phyloP scores from a whole-genome alignment of 2,329 filamentous ascomycete genomes.

The Cladophialophora chaetospira region DNA sequence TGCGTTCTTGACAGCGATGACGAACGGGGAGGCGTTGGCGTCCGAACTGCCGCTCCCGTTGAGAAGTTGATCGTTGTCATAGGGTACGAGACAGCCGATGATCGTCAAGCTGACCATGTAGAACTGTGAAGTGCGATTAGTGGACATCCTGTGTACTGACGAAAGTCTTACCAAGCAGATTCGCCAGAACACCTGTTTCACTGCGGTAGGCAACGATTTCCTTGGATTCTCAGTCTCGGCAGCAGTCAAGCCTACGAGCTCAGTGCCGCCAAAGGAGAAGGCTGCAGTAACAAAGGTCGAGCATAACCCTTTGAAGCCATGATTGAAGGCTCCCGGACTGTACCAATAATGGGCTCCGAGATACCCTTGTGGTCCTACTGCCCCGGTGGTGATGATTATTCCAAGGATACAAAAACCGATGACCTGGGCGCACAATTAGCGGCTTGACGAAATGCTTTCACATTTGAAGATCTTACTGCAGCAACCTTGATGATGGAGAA shows the following conservation, averaged over 20 bases:
- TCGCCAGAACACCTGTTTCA: too few species aligned
- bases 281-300: constrained; percentile 60
- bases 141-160: constrained; percentile 75
- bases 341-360: constrained; percentile 79
- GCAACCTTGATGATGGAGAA: constrained; percentile 85
- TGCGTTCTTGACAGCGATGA: constrained; percentile 85
- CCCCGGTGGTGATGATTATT: constrained; percentile 75
- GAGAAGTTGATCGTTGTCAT: constrained; percentile 66
- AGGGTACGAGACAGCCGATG: constrained; percentile 80
- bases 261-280: constrained; percentile 66
- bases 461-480: too few species aligned
- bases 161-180: constrained; percentile 64
- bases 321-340: constrained; percentile 67
- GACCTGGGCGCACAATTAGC: too few species aligned
- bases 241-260: constrained; percentile 64
- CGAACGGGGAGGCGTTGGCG: constrained; percentile 81
- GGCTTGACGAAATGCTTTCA: too few species aligned
- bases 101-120: constrained; percentile 81
- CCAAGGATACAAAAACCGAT: constrained; percentile 70
- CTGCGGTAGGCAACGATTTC: too few species aligned
- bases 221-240: too few species aligned
- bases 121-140: constrained; percentile 91
- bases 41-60: constrained; percentile 60
- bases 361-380: constrained; percentile 66
- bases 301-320: constrained; percentile 33